A percentile compares a stretch with the other conserved stretches of the same genome.
Evolutionary conservation across 129 eudicot species (phyloP).

Genomic region (Flaveria ramosissima): DNA sequence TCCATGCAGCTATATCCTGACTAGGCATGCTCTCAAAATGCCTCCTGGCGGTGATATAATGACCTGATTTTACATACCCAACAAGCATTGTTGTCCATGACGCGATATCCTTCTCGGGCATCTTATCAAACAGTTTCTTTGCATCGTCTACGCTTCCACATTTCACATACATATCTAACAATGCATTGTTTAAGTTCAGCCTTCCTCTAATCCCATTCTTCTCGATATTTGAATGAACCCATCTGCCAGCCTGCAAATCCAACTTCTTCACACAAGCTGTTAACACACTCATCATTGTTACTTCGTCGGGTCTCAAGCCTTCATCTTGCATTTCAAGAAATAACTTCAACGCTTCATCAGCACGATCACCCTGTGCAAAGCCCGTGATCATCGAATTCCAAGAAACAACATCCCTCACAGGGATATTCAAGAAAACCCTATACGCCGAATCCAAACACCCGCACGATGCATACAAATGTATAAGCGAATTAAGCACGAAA

Average conservation of each 20-base stretch:
- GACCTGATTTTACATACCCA: constrained; percentile 62
- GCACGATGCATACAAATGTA: constrained; percentile 59
- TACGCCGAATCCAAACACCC: constrained; percentile 51
- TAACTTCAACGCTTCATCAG: constrained; percentile 53
- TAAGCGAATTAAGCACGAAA: constrained; percentile 61
- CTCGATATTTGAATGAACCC: constrained; percentile 54
- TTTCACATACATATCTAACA: constrained; percentile 77
- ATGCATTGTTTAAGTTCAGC: constrained; percentile 51
- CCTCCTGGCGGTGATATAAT: constrained; percentile 50
- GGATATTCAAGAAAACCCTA: constrained; percentile 50
- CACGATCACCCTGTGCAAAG: constrained; percentile 45
- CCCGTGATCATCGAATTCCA: constrained; percentile 80
- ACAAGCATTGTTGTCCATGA: constrained; percentile 76
- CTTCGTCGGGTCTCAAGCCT: constrained; percentile 47
- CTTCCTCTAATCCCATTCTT: constrained; percentile 40
- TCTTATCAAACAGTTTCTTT: constrained; percentile 48
- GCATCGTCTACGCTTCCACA: constrained; percentile 68
- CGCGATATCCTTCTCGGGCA: constrained; percentile 58
- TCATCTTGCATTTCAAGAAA: constrained; percentile 51
- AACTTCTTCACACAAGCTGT: constrained; percentile 58
- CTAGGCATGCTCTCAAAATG: constrained; percentile 53
- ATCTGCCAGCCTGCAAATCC: constrained; percentile 57
- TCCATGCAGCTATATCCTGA: constrained; percentile 76
- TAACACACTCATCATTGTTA: constrained; percentile 61
- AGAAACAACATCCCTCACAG: constrained; percentile 61